A percentile compares a stretch with the other conserved stretches of the same genome.
These are phyloP conservation scores for Jatropha podagrica DNA, from an alignment of 441 rosid genomes.

Conservation along the genomic window DNA sequence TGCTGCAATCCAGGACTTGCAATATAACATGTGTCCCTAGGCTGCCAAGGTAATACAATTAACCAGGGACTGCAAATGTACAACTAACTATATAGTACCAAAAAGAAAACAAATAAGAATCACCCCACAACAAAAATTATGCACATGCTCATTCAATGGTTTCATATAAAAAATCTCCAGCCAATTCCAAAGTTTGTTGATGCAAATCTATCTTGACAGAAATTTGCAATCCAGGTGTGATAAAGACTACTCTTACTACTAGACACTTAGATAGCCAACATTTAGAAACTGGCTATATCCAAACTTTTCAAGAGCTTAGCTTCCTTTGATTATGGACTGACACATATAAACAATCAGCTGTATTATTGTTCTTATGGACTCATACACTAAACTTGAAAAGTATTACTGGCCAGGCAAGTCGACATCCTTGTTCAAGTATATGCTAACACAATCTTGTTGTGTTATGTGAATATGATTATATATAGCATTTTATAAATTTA, in stretches of 20 bases:
- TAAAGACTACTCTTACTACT: neutral
- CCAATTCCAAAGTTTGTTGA: neutral
- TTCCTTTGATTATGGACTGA: no score
- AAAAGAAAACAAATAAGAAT: neutral
- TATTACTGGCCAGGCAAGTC: neutral
- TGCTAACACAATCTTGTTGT: no score
- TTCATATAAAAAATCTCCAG: neutral
- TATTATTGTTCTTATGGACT: neutral
- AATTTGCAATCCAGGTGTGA: neutral
- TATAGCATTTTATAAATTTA: neutral
- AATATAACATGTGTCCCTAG: slow-evolving; percentile 75
- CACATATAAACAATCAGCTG: neutral
- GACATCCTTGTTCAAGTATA: no score
- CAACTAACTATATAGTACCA: neutral
- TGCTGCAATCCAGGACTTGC: slow-evolving; percentile 59
- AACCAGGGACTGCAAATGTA: neutral
- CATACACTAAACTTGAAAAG: neutral
- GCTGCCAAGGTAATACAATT: slow-evolving; percentile 35
- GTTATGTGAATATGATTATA: no score
- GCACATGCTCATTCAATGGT: neutral
- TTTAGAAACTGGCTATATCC: no score
- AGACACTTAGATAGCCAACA: no score
- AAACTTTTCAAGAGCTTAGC: no score
- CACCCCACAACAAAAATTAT: neutral
- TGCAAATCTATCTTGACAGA: neutral